phyloP scores from a whole-genome alignment of 139 green algal genomes.

The Picochlorum sp. region DNA sequence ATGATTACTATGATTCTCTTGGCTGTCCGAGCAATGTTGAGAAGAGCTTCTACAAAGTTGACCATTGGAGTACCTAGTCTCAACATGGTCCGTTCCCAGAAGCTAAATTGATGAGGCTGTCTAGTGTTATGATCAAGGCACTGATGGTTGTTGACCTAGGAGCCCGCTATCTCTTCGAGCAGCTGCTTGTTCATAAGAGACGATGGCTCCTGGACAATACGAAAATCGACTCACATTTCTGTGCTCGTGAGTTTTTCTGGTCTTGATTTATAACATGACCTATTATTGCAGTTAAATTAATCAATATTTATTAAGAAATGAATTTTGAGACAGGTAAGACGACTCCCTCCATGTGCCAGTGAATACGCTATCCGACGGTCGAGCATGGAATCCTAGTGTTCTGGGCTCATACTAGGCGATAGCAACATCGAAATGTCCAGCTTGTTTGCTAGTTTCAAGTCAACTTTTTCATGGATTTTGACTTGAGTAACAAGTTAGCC shows the following conservation, averaged over 20 bases:
- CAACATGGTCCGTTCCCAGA: constrained; percentile 53
- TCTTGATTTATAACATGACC: too few relatives aligned
- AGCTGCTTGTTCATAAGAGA: constrained; percentile 23
- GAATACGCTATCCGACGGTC: constrained; percentile 10
- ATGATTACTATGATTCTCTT: constrained; percentile 67
- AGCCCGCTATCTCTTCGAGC: constrained; percentile 44
- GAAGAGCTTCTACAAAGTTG: constrained; percentile 66
- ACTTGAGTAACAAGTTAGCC: too few relatives aligned
- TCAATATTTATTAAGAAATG: too few relatives aligned
- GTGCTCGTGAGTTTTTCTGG: too few relatives aligned
- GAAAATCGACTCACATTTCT: too few relatives aligned
- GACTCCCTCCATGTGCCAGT: background rate
- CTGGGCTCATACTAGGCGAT: constrained; percentile 7
- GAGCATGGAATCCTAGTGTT: constrained; percentile 2
- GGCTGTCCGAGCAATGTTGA: constrained; percentile 60
- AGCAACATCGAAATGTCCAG: background rate
- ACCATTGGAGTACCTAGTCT: constrained; percentile 26
- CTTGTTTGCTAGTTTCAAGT: too few relatives aligned
- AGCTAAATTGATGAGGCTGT: constrained; percentile 43
- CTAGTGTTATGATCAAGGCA: constrained; percentile 51
- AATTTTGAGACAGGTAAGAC: background rate
- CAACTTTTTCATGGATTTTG: too few relatives aligned
- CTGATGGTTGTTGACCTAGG: constrained; percentile 23
- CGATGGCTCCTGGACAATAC: constrained; percentile 35
- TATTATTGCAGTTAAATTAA: too few relatives aligned